Evolutionary conservation across 2,329 filamentous ascomycete genomes (phyloP), one percentile per base, ranked within the genome.

Genomic region (Venturiaceae sp.): DNA sequence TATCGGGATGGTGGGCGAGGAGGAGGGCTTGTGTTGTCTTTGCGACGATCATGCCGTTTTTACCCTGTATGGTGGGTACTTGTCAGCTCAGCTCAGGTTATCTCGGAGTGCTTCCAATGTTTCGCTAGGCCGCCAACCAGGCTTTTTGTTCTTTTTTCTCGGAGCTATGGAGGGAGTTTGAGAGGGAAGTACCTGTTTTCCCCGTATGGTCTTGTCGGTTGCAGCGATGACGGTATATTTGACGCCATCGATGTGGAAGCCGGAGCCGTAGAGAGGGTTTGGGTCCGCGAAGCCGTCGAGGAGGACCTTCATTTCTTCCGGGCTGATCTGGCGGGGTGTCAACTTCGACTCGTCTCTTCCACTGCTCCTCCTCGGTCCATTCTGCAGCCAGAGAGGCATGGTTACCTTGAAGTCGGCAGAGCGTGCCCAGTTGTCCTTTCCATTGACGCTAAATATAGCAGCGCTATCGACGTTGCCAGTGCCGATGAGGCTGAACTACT

Each of bases 11-110:
- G 79, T 96, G 90, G 66, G 84, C 88, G 71, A 99, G 77, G 71
- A 99, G 83, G 72, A 97, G 85, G 66, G 91, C 90, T 76, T 95
- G 87, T 69, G 81, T 86, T 68, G 92, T 95, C 81, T 95, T 95
- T 75, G 86, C 85, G 67, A 94, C 83, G 70, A 87, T 80, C 68
- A 96, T 76, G 64, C 94, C 94, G 71, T 86, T 83, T 71, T 86
- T 89, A 66, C 88, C 90, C 86, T 89, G 62, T 58, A 53, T 37
- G 30, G 32, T 53, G 30, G 19, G n/a, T 26, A 50, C 14, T 13
- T 55, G 53, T 60, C 47, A 46, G 14, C 63, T 64, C 14, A n/a
- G n/a, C n/a, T n/a, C n/a, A n/a, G n/a, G n/a, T n/a, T 30, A 28
- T 50, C 26, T 50, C 41, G 63, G 62, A 57, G n/a, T 53, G 21